A percentile compares a stretch with the other conserved stretches of the same genome.
Conservation (phyloP, 2,329 filamentous ascomycete genomes). For the Curvularia hawaiiensis region DNA sequence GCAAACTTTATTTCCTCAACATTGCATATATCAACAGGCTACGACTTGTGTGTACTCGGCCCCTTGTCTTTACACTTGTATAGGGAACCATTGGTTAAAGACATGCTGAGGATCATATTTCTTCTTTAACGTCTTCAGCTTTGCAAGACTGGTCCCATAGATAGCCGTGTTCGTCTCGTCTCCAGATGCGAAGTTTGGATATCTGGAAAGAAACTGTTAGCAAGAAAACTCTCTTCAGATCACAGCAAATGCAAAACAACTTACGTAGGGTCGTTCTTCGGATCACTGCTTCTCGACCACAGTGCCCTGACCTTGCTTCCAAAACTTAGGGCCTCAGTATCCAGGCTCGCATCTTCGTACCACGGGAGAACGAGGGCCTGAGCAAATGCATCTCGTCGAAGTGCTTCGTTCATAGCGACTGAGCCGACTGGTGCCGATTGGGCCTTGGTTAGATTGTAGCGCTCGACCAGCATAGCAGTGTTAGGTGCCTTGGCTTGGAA, state of each 20-base stretch:
- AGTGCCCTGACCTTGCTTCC: slow-evolving; percentile 39
- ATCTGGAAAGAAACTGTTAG: slow-evolving; percentile 19
- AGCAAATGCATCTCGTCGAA: slow-evolving; percentile 40
- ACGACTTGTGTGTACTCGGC: neutral
- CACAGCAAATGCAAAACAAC: neutral
- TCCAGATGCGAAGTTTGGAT: slow-evolving; percentile 37
- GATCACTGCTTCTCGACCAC: slow-evolving; percentile 25
- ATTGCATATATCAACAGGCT: neutral
- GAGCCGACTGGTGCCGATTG: slow-evolving; percentile 20
- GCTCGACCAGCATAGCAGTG: slow-evolving; percentile 41
- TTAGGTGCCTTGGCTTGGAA: slow-evolving; percentile 47
- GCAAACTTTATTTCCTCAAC: neutral
- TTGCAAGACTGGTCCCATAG: slow-evolving; percentile 30
- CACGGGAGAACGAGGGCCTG: slow-evolving; percentile 49
- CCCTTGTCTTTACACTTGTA: slow-evolving; percentile 12
- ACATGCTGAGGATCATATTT: slow-evolving; percentile 30
- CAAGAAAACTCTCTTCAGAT: neutral
- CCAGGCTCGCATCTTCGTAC: slow-evolving; percentile 47
- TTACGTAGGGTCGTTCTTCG: slow-evolving; percentile 29
- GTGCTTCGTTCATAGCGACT: slow-evolving; percentile 37
- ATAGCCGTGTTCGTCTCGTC: slow-evolving; percentile 31
- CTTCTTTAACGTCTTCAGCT: slow-evolving; percentile 30
- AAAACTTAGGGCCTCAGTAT: slow-evolving; percentile 44
- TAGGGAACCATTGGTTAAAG: slow-evolving; percentile 38
- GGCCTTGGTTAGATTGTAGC: slow-evolving; percentile 47